Evolutionary conservation across 257 asterid species (phyloP).

Genomic region (Solanum lycopersicoides): DNA sequence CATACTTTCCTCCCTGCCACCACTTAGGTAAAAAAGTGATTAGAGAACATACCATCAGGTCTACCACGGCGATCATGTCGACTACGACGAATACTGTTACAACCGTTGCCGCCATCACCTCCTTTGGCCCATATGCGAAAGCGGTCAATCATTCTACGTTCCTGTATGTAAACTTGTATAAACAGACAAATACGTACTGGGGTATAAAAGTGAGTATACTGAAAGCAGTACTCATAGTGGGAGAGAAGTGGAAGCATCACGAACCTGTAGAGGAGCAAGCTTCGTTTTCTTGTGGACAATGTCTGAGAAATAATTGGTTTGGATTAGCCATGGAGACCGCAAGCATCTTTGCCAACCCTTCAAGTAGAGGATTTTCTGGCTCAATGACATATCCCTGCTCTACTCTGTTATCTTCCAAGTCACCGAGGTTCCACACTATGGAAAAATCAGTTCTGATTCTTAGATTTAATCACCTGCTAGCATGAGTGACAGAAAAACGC

Average conservation of each 20-base stretch:
- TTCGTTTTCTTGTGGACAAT: slow-evolving; percentile 33
- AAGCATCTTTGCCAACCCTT: slow-evolving; percentile 17
- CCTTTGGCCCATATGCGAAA: slow-evolving; percentile 79
- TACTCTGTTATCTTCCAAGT: slow-evolving; percentile 7
- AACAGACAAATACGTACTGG: background rate
- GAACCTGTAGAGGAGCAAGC: slow-evolving; percentile 76
- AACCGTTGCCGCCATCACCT: slow-evolving; percentile 96
- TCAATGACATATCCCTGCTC: slow-evolving; percentile 24
- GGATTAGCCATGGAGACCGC: slow-evolving; percentile 29
- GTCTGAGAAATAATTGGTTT: slow-evolving; percentile 42
- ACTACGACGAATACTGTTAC: slow-evolving; percentile 76
- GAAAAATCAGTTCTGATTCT: background rate
- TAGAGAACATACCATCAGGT: slow-evolving; percentile 69
- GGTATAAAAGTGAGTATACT: background rate
- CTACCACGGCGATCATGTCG: slow-evolving; percentile 72
- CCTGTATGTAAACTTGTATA: slow-evolving; percentile 34
- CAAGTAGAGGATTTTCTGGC: slow-evolving; percentile 14
- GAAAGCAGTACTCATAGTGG: background rate
- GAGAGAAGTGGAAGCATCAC: background rate
- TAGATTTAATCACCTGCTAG: background rate
- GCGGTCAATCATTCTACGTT: slow-evolving; percentile 79
- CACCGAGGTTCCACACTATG: background rate
- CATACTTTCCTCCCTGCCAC: background rate
- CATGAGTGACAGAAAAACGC: background rate
- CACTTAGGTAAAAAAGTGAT: background rate